Evolutionary conservation across 768 basidiomycete genomes (phyloP), one percentile per base, ranked within the genome.

Genomic region (Rhodosporidiobolus odoratus): DNA sequence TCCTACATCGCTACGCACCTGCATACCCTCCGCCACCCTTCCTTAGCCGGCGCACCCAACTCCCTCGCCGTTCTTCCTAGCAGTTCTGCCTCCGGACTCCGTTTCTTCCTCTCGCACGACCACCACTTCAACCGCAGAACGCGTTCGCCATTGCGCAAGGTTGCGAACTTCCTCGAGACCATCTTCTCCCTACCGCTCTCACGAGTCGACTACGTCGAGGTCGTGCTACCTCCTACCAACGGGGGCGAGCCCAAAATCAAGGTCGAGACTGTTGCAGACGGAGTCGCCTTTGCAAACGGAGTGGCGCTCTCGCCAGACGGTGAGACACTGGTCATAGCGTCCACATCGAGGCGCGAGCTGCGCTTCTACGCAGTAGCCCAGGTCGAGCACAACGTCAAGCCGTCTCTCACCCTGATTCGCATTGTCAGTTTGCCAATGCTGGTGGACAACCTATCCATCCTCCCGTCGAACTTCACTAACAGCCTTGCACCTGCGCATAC

Each of bases 71-170:
- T 88, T 40, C 86, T 88, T 15, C 84, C 86, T 52, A 84, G 86
- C 2, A 83, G 84, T 66, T 84, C 87, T 1, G 1, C 23, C 19
- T 27, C 43, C 2, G 35, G 27, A 12, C 35, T 54, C 45, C 54
- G 41, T 27, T 89, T 90, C 78, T 89, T 87, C 75, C 83, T 90
- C 58, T 84, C 84, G 50, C 88, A 90, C 76, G 89, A 90, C 77
- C 89, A 90, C 75, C 79, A 84, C 43, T 77, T 88, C 75, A 89
- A 87, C 4, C 83, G 86, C 13, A 85, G 89, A 21, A 80, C 86
- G 27, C 85, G 86, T 0, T 76, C 6, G 3, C 9, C 76, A 16
- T 47, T 87, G n/a, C 85, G 86, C 15, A 79, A 79, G 50, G 65
- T 86, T 34, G 74, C 86, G 0, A 85, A 88, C 3, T 10, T 86